phyloP scores from a whole-genome alignment of 192 early-diverging fungal species.

The Radiomyces spectabilis region DNA sequence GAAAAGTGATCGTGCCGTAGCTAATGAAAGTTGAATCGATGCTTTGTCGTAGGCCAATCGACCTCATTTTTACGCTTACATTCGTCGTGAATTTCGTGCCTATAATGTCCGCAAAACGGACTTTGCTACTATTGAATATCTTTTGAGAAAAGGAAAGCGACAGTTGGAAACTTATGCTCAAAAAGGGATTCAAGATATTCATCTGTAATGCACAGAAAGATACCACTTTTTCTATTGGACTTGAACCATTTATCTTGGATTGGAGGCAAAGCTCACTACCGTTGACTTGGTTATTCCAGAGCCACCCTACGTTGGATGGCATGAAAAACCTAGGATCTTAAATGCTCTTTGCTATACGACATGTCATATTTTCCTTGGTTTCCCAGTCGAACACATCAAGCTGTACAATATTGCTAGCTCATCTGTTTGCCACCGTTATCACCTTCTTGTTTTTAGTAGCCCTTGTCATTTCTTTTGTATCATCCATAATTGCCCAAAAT shows the following conservation, averaged over 20 bases:
- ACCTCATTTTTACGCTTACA: conserved; percentile 57
- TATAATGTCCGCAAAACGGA: conserved; percentile 51
- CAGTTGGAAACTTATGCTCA: conserved; percentile 56
- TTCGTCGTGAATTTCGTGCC: conserved; percentile 58
- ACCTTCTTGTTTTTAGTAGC: too few relatives aligned
- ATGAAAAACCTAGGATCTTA: too few relatives aligned
- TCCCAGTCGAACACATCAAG: too few relatives aligned
- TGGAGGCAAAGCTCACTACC: not conserved
- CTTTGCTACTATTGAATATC: conserved; percentile 62
- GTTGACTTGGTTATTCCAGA: too few relatives aligned
- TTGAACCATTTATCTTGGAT: conserved; percentile 5
- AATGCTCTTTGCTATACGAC: too few relatives aligned
- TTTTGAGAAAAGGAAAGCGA: conserved; percentile 55
- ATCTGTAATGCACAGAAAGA: conserved; percentile 12
- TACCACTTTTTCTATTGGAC: too few relatives aligned
- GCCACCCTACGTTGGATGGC: too few relatives aligned
- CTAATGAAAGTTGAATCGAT: not conserved
- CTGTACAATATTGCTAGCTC: too few relatives aligned
- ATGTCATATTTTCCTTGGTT: too few relatives aligned
- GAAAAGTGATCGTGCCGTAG: not conserved
- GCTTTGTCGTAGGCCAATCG: conserved; percentile 40
- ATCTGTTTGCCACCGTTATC: too few relatives aligned
- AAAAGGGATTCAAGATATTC: conserved; percentile 55
- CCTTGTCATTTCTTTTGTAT: too few relatives aligned
- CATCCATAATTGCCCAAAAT: too few relatives aligned